phyloP scores from a whole-genome alignment of 2,329 filamentous ascomycete species.

The Ceratocystis harringtonii region DNA sequence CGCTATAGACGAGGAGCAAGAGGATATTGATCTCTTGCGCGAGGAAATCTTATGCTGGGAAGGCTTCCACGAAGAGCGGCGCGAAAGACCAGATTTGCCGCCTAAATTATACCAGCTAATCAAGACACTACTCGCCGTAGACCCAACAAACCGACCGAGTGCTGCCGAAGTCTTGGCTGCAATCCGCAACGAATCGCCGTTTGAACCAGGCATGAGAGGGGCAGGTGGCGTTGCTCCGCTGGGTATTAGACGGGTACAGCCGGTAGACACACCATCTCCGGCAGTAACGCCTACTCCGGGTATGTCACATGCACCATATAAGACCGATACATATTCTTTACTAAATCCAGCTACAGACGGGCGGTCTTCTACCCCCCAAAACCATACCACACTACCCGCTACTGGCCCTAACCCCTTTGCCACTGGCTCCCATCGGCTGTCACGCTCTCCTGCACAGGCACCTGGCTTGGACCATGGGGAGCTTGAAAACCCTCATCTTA shows the following conservation, averaged over 20 bases:
- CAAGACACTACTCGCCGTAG: slow-evolving; percentile 62
- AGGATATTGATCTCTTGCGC: slow-evolving; percentile 73
- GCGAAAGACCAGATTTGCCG: slow-evolving; percentile 67
- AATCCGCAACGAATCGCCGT: slow-evolving; percentile 51
- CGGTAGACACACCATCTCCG: slow-evolving; percentile 9
- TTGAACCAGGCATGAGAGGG: slow-evolving; percentile 25
- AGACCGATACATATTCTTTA: background rate
- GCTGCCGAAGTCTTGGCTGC: slow-evolving; percentile 72
- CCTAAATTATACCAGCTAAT: slow-evolving; percentile 73
- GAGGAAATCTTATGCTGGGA: slow-evolving; percentile 77
- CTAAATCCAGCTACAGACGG: background rate
- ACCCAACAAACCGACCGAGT: slow-evolving; percentile 62
- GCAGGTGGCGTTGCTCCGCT: background rate
- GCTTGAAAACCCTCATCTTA: slow-evolving; percentile 23
- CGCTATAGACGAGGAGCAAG: slow-evolving; percentile 73
- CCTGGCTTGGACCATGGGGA: slow-evolving; percentile 16
- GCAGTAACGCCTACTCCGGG: background rate
- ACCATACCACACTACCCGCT: background rate
- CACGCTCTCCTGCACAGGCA: background rate
- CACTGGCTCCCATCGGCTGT: background rate
- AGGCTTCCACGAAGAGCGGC: slow-evolving; percentile 66
- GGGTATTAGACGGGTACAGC: slow-evolving; percentile 12
- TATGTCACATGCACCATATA: slow-evolving; percentile 20
- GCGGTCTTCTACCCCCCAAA: background rate
- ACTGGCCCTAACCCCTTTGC: background rate